Evolutionary conservation across 805 yeast species (phyloP), one percentile per base, ranked within the genome.

Genomic region (Candida nitratophila): DNA sequence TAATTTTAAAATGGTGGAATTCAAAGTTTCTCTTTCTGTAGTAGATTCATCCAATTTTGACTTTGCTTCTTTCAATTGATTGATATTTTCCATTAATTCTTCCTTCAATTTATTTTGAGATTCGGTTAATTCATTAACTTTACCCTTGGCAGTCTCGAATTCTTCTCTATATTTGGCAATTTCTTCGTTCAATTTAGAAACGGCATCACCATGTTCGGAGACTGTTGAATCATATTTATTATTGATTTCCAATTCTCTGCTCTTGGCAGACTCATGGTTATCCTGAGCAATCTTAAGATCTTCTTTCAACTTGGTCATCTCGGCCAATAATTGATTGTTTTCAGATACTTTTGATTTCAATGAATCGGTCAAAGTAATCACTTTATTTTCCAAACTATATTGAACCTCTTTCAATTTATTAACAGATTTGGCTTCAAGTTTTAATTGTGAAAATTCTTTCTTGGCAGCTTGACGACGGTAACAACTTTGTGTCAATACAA

Each of bases 301-400:
- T 10, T 54, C 54, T 48, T 74, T 77, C 43, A 81, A 59, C 37
- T 69, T 60, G 65, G 76, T 73, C 41, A 90, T 76, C 55, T 85
- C 84, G 15, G 66, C 65, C 47, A 77, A 72, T 57, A 91, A 71
- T 48, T 74, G 76, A 68, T 83, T 83, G 64, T 90, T 90, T 53
- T 88, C 96, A 51, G 79, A 86, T 22, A 85, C 82, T 61, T 87
- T 86, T 32, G 80, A 66, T 0, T 96, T 79, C 48, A 91, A 71
- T 12, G 83, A 76, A 58, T 91, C 95, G 3, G 97, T 91, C 53
- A 93, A 77, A 64, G 90, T 95, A 51, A 93, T 89, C n/a, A 95
- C 97, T 72, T 95, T 93, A 66, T 93, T 93, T 65, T 93, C 99
- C 56, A 95, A 76, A 61, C 85, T 80, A 67, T 88, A 93, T 56